Base-by-base conservation (phyloP, 352 stramenopile genomes). In the Globisporangium radiosum region DNA sequence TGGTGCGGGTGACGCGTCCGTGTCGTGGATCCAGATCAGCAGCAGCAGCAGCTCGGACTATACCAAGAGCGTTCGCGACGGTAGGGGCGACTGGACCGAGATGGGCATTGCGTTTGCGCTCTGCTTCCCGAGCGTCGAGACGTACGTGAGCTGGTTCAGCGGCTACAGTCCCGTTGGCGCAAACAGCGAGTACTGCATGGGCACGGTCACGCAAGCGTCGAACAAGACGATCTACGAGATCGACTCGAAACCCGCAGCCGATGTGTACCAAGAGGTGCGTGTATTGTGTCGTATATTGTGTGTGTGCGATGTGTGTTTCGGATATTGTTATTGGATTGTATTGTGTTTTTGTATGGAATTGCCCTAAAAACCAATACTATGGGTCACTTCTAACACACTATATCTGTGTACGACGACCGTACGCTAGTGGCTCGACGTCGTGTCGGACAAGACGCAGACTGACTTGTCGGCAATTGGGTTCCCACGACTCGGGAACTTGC, bases 141-240 rank as follows among this genome's bases (percentile, higher is more conserved):
- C 83, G 36, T 87, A 88, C 44, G 81, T 93, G 51, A 86, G 80
- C 56, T 95, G 85, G 85, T 95, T 95, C 61, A 93, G 81, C 48
- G 83, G 85, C 36, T 93, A 95, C 59, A 88, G 73, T n/a, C 81
- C 85, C 5, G 77, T 92, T 4, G 78, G 79, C 8, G 67, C 80
- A 17, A 81, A 87, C 63, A 86, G 73, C 38, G 78, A 90, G 45
- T 87, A 88, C 53, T 95, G 85, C 68, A 91, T 91, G 81, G 85
- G 85, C 5, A 87, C 78, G 0, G 84, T 95, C 14, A 93, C 85
- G n/a, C 90, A 95, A 57, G 75, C 80, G 3, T 88, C 81, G 3
- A 88, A 84, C 68, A 92, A 93, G 61, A 89, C 70, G 5, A 92
- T 95, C 43, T 92, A 87, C 57, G 83, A 92, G 60, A 95, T 95